These are phyloP conservation scores for Colletotrichum australisinense DNA, from an alignment of 2,329 filamentous ascomycete genomes.

Conservation along the genomic window DNA sequence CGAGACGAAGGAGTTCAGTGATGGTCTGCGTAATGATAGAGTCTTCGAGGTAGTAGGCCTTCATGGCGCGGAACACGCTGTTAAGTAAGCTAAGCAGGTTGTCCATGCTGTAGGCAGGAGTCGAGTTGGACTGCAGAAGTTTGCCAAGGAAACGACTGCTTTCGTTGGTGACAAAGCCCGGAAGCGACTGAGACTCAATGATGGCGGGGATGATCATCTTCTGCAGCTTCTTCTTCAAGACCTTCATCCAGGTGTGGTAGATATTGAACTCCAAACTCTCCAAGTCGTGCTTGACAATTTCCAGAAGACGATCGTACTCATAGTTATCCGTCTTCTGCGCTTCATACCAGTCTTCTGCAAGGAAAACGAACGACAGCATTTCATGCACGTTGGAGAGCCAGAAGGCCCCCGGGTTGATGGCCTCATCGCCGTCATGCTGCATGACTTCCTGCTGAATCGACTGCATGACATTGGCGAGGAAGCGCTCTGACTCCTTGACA, in stretches of 20 bases:
- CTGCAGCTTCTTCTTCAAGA: constrained; percentile 97
- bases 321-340: constrained; percentile 99
- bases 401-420: constrained; percentile 96
- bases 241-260: constrained; percentile 99
- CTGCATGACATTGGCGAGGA: constrained; percentile 99
- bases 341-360: constrained; percentile 99
- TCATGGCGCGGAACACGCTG: constrained; percentile 98
- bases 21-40: constrained; percentile 95
- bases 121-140: constrained; percentile 88
- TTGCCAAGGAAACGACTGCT: constrained; percentile 98
- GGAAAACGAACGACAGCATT: constrained; percentile 99
- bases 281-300: constrained; percentile 99
- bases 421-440: constrained; percentile 97
- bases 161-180: constrained; percentile 98
- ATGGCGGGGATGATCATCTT: constrained; percentile 99
- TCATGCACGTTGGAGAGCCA: constrained; percentile 99
- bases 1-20: constrained; percentile 90
- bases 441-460: constrained; percentile 99
- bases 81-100: constrained; percentile 95
- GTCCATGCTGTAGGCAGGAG: constrained; percentile 99
- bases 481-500: constrained; percentile 98
- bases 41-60: constrained; percentile 97
- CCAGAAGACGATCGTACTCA: constrained; percentile 95
- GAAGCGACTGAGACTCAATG: constrained; percentile 97
- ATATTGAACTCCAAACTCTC: constrained; percentile 99